Evolutionary conservation across 495 filamentous ascomycete species (phyloP).

Genomic region (Aspergillus sclerotiicarbonarius): DNA sequence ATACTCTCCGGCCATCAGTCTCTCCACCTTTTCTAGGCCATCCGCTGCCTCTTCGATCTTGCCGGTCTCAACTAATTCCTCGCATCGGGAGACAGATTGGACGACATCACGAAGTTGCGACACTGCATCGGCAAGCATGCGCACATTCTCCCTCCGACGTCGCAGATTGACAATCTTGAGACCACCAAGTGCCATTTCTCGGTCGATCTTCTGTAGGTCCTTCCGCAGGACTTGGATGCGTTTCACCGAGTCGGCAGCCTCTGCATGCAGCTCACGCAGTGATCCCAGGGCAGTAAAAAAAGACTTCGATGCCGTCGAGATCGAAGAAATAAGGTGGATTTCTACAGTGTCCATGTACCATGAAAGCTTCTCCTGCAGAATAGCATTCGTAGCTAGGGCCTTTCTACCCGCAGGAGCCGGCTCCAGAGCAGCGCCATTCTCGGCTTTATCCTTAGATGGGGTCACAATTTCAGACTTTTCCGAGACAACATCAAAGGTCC

Average conservation of each 20-base stretch:
- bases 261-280: constrained; percentile 82
- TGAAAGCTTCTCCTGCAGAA: constrained; percentile 97
- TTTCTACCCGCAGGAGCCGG: constrained; percentile 63
- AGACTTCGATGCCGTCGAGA: constrained; percentile 89
- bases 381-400: constrained; percentile 92
- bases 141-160: constrained; percentile 78
- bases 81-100: constrained; percentile 70
- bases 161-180: constrained; percentile 82
- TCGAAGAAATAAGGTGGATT: constrained; percentile 93
- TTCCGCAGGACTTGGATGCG: constrained; percentile 78
- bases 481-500: constrained; percentile 95
- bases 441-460: constrained; percentile 52
- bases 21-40: constrained; percentile 72
- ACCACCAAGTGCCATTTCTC: constrained; percentile 82
- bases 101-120: constrained; percentile 79
- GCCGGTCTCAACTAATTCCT: constrained; percentile 75
- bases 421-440: constrained; percentile 61
- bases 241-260: constrained; percentile 87
- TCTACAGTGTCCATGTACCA: constrained; percentile 99
- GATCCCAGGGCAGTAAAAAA: constrained; percentile 97
- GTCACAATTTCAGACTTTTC: constrained; percentile 90
- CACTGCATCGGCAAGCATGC: constrained; percentile 76
- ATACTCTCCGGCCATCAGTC: constrained; percentile 68
- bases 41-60: constrained; percentile 76
- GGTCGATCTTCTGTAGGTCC: constrained; percentile 76